Base-by-base conservation (phyloP, 2,329 filamentous ascomycete genomes). In the Ophiostoma populinum region DNA sequence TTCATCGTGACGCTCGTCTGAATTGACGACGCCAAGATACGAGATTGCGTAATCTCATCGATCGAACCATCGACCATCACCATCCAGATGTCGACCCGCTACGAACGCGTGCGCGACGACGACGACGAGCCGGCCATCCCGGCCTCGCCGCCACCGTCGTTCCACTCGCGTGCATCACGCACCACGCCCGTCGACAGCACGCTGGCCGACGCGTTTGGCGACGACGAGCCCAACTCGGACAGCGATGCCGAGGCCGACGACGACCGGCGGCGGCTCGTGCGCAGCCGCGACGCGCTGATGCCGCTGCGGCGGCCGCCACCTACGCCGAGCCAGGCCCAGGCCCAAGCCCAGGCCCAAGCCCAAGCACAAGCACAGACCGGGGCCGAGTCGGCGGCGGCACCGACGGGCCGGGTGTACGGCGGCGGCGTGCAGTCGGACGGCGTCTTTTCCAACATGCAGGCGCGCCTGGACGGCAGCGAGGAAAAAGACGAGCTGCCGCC, bases 401-500 rank as follows among this genome's bases (percentile, higher is more conserved):
- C 42, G 4, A 17, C 35, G 0, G 35, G 33, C 21, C 60, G 70
- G 42, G 66, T 80, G 2, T 73, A 82, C 41, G 79, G 82, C 28
- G 71, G 77, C 35, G 77, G 76, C 17, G 70, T 75, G n/a, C 75
- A 80, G 36, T 85, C 82, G 33, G 90, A 95, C 55, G 90, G 90
- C 41, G 90, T 98, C 18, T 98, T 93, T 58, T 90, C 87, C 36
- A 98, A 98, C 53, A 58, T 98, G 45, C 83, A 74, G 45, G 90
- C 90, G 11, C 87, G 93, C 52, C 87, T 87, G 0, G 82, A 92
- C 47, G 65, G 74, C 28, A 78, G 75, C 19, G 79, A 82, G 42
- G 72, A 75, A 45, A 63, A 80, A 39, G 90, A 98, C 43, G 90
- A 98, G 56, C 70, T 81, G 55, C 90, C 90, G 61, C 90, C 90